These are phyloP conservation scores for Hemisphaericaspora nanyangensis DNA, from an alignment of 805 yeast species.

Conservation along the genomic window DNA sequence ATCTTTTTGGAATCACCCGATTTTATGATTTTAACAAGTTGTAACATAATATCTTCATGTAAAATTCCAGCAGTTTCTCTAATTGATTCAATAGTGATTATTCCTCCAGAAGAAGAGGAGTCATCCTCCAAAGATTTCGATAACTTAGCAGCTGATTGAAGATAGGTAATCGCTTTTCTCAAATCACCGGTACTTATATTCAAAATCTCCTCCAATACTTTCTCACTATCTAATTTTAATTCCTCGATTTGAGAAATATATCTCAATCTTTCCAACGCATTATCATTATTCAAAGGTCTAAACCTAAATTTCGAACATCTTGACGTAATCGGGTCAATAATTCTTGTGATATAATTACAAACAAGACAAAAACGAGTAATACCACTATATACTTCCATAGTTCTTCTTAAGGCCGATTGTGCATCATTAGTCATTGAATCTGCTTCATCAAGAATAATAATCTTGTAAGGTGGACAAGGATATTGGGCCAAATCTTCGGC, in stretches of 20 bases:
- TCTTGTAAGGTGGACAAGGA: conserved; percentile 96
- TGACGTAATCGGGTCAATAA: conserved; percentile 94
- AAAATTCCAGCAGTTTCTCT: conserved; percentile 78
- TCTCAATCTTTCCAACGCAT: conserved; percentile 66
- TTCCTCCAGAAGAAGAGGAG: conserved; percentile 31
- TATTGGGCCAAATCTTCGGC: conserved; percentile 63
- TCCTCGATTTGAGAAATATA: conserved; percentile 49
- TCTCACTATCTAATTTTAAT: conserved; percentile 31
- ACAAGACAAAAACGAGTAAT: conserved; percentile 90
- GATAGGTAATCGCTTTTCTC: conserved; percentile 84
- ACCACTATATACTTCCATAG: conserved; percentile 58
- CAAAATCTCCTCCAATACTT: conserved; percentile 60
- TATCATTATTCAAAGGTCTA: conserved; percentile 64
- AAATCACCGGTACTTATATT: conserved; percentile 84
- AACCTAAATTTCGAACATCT: conserved; percentile 95
- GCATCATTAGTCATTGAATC: conserved; percentile 98
- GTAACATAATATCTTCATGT: conserved; percentile 44
- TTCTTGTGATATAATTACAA: conserved; percentile 94
- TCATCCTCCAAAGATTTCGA: conserved; percentile 22
- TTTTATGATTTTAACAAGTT: conserved; percentile 34
- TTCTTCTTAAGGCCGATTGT: conserved; percentile 90
- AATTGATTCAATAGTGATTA: conserved; percentile 41
- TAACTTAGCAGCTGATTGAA: conserved; percentile 78
- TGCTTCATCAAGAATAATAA: conserved; percentile 90
- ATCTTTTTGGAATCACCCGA: conserved; percentile 27